A percentile compares a stretch with the other conserved stretches of the same genome.
phyloP scores from a whole-genome alignment of 768 basidiomycete species.

The Flagelloscypha sp. region DNA sequence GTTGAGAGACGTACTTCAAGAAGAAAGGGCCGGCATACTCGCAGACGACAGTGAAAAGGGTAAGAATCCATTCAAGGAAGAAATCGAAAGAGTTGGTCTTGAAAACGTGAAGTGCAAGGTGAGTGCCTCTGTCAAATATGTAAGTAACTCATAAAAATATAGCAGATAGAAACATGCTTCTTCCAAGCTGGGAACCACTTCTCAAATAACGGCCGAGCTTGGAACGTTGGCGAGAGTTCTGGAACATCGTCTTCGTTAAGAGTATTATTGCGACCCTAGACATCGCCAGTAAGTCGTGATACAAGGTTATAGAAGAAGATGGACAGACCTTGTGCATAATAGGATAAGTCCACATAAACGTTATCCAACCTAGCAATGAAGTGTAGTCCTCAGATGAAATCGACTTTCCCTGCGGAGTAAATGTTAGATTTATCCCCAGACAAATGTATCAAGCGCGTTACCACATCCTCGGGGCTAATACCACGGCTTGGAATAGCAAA shows the following conservation, averaged over 20 bases:
- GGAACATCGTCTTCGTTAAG: constrained; percentile 42
- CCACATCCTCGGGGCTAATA: not conserved
- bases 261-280: too few species aligned
- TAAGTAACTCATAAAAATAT: constrained; percentile 3
- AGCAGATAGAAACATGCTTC: too few species aligned
- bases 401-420: not conserved
- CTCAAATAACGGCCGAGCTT: constrained; percentile 37
- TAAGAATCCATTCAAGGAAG: too few species aligned
- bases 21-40: constrained; percentile 47
- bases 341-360: constrained; percentile 39
- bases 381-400: constrained; percentile 40
- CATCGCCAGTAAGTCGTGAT: not conserved
- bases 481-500: not conserved
- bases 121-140: too few species aligned
- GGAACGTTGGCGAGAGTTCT: constrained; percentile 35
- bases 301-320: not conserved
- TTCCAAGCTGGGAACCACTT: too few species aligned
- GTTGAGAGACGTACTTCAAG: constrained; percentile 33
- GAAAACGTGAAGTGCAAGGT: too few species aligned
- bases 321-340: constrained; percentile 26
- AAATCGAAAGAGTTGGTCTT: constrained; percentile 29
- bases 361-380: constrained; percentile 39
- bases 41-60: constrained; percentile 34
- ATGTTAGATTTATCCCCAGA: not conserved
- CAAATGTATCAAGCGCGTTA: not conserved